Percentiles rank a stretch among this genome's conserved stretches.
Conservation (phyloP, 1,139 yeast genomes). For the Kluyveromyces sp. region DNA sequence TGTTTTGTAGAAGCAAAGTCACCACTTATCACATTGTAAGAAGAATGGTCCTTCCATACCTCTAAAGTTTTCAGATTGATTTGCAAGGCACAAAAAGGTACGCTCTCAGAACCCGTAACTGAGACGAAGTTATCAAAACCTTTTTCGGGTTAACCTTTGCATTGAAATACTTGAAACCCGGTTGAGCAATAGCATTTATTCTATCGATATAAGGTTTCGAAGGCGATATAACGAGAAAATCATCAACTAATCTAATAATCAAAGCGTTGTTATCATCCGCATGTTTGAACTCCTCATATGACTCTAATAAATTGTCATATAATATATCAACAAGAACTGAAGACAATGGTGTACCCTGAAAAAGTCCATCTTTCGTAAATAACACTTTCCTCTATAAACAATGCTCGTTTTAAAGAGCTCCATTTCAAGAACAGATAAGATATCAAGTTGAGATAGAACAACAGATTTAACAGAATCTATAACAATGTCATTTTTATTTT, state of each 20-base stretch:
- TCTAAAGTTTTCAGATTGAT: slow-evolving; percentile 17
- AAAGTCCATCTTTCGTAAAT: slow-evolving; percentile 59
- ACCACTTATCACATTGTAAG: slow-evolving; percentile 13
- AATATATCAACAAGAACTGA: slow-evolving; percentile 68
- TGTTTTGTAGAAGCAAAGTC: slow-evolving; percentile 7
- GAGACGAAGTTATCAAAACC: slow-evolving; percentile 20
- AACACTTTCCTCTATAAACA: slow-evolving; percentile 31
- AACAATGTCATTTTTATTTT: slow-evolving; percentile 10
- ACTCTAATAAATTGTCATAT: slow-evolving; percentile 55
- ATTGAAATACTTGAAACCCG: slow-evolving; percentile 48
- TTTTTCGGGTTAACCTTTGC: slow-evolving; percentile 53
- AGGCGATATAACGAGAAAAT: slow-evolving; percentile 63
- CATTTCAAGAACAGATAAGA: slow-evolving; percentile 29
- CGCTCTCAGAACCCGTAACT: background rate
- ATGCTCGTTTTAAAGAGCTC: slow-evolving; percentile 39
- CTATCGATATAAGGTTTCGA: slow-evolving; percentile 20
- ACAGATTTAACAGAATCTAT: slow-evolving; percentile 20
- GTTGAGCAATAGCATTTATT: slow-evolving; percentile 24
- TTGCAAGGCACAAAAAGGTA: slow-evolving; percentile 23
- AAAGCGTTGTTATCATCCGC: slow-evolving; percentile 28
- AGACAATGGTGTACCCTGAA: slow-evolving; percentile 82
- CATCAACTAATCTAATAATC: slow-evolving; percentile 73
- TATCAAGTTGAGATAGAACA: slow-evolving; percentile 26
- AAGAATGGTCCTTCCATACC: slow-evolving; percentile 17
- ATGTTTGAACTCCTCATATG: slow-evolving; percentile 32